Evolutionary conservation across 768 basidiomycete genomes (phyloP), one percentile per base, ranked within the genome.

Genomic region (Cyclocybe cylindracea): DNA sequence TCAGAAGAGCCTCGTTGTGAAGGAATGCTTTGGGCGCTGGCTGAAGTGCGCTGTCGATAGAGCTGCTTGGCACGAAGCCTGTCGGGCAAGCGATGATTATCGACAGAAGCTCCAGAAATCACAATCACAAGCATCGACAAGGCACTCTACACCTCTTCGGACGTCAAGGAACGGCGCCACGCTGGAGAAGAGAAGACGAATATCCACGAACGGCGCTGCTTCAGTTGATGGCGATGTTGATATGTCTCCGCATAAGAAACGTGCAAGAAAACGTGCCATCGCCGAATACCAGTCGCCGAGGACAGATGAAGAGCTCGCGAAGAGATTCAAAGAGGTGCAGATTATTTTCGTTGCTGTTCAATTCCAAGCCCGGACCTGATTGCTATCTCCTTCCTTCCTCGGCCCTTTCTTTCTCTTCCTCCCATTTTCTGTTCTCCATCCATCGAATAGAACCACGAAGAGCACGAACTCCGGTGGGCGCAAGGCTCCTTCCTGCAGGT

Each of bases 391-490:
- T 19, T 50, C 44, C 49, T 48, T 35, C 48, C 29, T 60, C 50
- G 42, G 54, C 46, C 24, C 53, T 45, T 11, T 57, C 52, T 51
- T 57, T 50, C 57, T 53, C 18, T 42, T 19, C 35, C 48, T 43
- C 43, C 10, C 31, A 10, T 39, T 58, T 56, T 31, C 58, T 55
- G 34, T 53, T 50, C 33, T 51, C 58, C 40, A 39, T 31, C 56
- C 53, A 29, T 33, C 56, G 32, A 48, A 11, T 64, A 91, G 89
- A 91, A 89, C 58, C 81, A 86, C 51, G 78, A 81, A 66, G 85
- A 87, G 53, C 83, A 89, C 52, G 78, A 83, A 56, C 78, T 77
- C 10, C 82, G 89, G 36, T 93, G 91, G 91, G 82, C 86, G 0
- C 77, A 74, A 43, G 86, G 86, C 10, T 84, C 90, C 0, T 91